Base-by-base conservation (phyloP, 106 monocot genomes). In the Xerophyta viscosa region DNA sequence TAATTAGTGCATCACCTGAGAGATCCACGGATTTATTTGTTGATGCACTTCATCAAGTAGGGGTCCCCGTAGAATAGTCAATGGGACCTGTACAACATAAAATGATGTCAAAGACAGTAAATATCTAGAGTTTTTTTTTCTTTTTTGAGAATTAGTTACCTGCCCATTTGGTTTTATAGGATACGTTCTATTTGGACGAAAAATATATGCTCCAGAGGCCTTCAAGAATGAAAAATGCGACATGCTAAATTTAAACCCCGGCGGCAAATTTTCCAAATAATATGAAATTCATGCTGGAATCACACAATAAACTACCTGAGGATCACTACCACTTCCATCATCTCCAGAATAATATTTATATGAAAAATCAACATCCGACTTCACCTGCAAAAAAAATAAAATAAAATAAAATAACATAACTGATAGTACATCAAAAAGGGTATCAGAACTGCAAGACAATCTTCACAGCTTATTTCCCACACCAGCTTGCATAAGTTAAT, bases 201-300 rank as follows among this genome's bases (percentile, higher is more conserved):
- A 98, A 30, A 98, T 80, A 57, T 98, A 98, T 67, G 98, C 98
- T 77, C 98, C 98, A 62, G 89, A 89, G 21, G 85, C 82, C 98
- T 98, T 52, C 4, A 31, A 77, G 20, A 13, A 59, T 48, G 49
- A 21, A 67, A 26, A 24, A 62, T n/a, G n/a, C n/a, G n/a, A n/a
- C n/a, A n/a, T n/a, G n/a, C n/a, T n/a, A n/a, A n/a, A n/a, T n/a
- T n/a, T n/a, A n/a, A n/a, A n/a, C n/a, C n/a, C n/a, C n/a, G 33
- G 33, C 33, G 11, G 33, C 11, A 33, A 33, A 33, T 33, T 6
- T 33, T n/a, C n/a, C n/a, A n/a, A n/a, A n/a, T n/a, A n/a, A n/a
- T 6, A 33, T 33, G 11, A 5, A 33, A 33, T 6, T 33, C 5
- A 5, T 6, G 11, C 33, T 11, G 11, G 5, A 5, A 33, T 33